Conservation (phyloP, 257 asterid species). For the Haberlea rhodopensis region DNA sequence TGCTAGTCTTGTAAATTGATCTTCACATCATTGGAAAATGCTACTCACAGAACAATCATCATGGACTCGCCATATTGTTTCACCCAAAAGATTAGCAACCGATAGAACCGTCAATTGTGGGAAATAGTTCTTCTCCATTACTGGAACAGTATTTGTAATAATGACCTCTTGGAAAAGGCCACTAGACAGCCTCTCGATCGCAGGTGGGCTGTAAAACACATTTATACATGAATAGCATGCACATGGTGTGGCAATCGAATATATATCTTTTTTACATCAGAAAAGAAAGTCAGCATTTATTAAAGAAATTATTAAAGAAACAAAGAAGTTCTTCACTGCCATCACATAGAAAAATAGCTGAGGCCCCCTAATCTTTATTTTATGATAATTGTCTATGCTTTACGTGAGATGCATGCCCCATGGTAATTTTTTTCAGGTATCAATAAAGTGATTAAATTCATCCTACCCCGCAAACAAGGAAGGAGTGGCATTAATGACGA, state of each 20-base stretch:
- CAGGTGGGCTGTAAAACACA: conserved; percentile 72
- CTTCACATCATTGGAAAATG: conserved; percentile 59
- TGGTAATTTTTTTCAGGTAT: background rate
- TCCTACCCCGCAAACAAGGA: background rate
- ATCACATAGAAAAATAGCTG: no score
- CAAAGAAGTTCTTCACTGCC: background rate
- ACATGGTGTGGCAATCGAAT: background rate
- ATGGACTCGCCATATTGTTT: conserved; percentile 95
- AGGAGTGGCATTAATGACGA: no score
- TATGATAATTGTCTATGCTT: background rate
- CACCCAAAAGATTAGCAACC: conserved; percentile 88
- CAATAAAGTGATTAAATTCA: background rate
- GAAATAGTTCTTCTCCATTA: conserved; percentile 67
- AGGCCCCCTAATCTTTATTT: no score
- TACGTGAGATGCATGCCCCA: no score
- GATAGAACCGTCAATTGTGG: conserved; percentile 87
- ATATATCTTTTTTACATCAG: no score
- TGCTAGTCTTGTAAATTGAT: background rate
- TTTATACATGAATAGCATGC: conserved; percentile 11
- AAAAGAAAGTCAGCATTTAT: background rate
- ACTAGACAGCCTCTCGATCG: conserved; percentile 81
- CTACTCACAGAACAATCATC: conserved; percentile 96
- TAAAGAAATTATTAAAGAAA: no score
- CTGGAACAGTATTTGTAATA: conserved; percentile 80
- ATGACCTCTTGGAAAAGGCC: conserved; percentile 96